These are phyloP conservation scores for Euphorbia peplus DNA, from an alignment of 345 rosid species.

Conservation along the genomic window DNA sequence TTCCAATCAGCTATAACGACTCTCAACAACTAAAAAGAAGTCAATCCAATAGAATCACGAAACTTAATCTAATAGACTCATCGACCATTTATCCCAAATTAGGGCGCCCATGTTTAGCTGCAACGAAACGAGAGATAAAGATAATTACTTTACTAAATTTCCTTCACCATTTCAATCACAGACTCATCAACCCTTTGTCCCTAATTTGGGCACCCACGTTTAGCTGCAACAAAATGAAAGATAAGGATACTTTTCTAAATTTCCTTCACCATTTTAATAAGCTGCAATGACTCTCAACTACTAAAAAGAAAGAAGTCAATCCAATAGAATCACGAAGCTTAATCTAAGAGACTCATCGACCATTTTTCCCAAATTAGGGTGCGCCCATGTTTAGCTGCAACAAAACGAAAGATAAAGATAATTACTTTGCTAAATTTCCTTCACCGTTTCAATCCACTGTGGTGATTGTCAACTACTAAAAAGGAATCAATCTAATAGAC, in stretches of 20 bases:
- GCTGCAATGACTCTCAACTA: no score
- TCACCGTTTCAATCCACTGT: not conserved
- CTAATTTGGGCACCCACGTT: no score
- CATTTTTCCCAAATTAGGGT: not conserved
- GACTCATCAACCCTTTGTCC: no score
- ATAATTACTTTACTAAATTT: not conserved
- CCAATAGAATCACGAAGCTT: no score
- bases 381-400: not conserved
- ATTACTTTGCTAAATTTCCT: not conserved
- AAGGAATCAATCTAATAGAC: not conserved
- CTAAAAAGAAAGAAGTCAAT: no score
- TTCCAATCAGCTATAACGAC: no score
- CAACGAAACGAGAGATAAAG: not conserved
- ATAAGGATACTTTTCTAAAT: no score
- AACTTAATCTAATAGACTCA: no score
- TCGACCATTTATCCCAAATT: not conserved
- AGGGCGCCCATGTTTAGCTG: not conserved
- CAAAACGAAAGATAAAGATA: not conserved
- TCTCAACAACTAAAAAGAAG: no score
- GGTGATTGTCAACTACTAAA: not conserved
- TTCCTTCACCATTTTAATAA: no score
- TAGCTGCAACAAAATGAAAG: no score
- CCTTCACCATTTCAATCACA: not conserved
- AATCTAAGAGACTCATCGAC: not conserved
- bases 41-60: no score